These are phyloP conservation scores for Salix udensis DNA, from an alignment of 345 rosid genomes.

Conservation along the genomic window DNA sequence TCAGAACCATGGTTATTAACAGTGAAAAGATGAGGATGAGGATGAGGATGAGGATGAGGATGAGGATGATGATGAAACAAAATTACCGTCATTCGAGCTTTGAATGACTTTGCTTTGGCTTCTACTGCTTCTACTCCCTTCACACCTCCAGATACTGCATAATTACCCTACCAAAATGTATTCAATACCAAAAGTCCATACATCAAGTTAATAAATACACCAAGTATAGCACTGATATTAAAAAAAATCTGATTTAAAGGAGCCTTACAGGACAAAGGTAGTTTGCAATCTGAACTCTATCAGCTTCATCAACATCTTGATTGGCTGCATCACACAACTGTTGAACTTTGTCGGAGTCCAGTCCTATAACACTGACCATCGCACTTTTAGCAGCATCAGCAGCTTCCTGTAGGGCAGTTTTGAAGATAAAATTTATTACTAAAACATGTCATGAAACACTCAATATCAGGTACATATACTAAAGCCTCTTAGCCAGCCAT, in stretches of 20 bases:
- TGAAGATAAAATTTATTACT: background rate
- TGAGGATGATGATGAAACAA: background rate
- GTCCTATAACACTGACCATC: constrained; percentile 93
- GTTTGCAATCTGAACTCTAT: constrained; percentile 93
- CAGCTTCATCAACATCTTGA: constrained; percentile 69
- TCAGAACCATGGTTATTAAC: constrained; percentile 4
- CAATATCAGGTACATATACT: background rate
- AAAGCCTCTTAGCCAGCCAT: background rate
- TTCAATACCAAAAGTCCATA: background rate
- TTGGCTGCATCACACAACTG: constrained; percentile 91
- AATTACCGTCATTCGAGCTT: constrained; percentile 90
- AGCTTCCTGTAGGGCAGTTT: constrained; percentile 61
- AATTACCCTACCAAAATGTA: constrained; percentile 61
- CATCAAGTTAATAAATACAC: background rate
- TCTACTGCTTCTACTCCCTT: constrained; percentile 89
- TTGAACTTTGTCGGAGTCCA: constrained; percentile 80
- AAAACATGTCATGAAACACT: background rate
- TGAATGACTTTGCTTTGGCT: constrained; percentile 90
- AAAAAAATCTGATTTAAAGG: constrained; percentile 1
- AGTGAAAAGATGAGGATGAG: background rate
- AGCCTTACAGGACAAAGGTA: constrained; percentile 71
- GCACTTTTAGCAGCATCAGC: constrained; percentile 94
- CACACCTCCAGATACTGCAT: constrained; percentile 93
- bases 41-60: background rate
- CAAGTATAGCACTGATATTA: background rate